A percentile compares a stretch with the other conserved stretches of the same genome.
These are phyloP conservation scores for Trametes cingulata DNA, from an alignment of 768 basidiomycete species.

Conservation along the genomic window DNA sequence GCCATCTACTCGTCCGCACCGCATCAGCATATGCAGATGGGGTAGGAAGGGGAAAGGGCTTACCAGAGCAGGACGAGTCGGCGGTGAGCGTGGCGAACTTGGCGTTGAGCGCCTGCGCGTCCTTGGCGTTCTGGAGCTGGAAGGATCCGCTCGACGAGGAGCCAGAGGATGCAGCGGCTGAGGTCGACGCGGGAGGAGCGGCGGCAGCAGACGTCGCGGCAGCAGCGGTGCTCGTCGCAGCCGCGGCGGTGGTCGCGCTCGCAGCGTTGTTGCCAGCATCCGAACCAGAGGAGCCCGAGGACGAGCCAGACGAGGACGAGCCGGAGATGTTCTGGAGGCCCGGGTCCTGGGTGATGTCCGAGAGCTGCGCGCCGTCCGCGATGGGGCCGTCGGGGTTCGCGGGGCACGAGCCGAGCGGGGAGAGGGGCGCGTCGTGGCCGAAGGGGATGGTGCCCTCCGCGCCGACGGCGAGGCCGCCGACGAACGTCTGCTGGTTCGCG, in stretches of 20 bases:
- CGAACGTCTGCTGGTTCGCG: slow-evolving; percentile 45
- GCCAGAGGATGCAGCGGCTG: slow-evolving; percentile 10
- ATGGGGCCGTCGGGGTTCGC: slow-evolving; percentile 50
- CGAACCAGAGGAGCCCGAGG: slow-evolving; percentile 10
- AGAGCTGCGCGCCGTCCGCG: slow-evolving; percentile 46
- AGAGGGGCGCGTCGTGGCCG: slow-evolving; percentile 40
- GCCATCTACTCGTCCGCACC: slow-evolving; percentile 26
- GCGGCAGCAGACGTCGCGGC: slow-evolving; percentile 5
- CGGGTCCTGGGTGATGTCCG: slow-evolving; percentile 26
- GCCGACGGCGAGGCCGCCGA: slow-evolving; percentile 45
- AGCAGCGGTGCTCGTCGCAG: slow-evolving; percentile 9
- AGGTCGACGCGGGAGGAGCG: slow-evolving; percentile 17
- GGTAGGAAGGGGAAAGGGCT: neutral
- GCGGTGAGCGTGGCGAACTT: slow-evolving; percentile 33
- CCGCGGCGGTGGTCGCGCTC: slow-evolving; percentile 10
- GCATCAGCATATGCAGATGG: neutral
- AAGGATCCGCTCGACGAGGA: slow-evolving; percentile 13
- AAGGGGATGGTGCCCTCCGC: slow-evolving; percentile 54
- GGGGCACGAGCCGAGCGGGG: slow-evolving; percentile 52
- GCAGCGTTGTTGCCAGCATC: slow-evolving; percentile 5
- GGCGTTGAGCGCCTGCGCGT: slow-evolving; percentile 36
- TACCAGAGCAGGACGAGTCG: slow-evolving; percentile 28
- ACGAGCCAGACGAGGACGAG: slow-evolving; percentile 3
- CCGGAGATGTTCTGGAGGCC: slow-evolving; percentile 17
- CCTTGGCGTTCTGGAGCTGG: slow-evolving; percentile 34